Base-by-base conservation (phyloP, 2,329 filamentous ascomycete species). In the Fusarium buharicum region DNA sequence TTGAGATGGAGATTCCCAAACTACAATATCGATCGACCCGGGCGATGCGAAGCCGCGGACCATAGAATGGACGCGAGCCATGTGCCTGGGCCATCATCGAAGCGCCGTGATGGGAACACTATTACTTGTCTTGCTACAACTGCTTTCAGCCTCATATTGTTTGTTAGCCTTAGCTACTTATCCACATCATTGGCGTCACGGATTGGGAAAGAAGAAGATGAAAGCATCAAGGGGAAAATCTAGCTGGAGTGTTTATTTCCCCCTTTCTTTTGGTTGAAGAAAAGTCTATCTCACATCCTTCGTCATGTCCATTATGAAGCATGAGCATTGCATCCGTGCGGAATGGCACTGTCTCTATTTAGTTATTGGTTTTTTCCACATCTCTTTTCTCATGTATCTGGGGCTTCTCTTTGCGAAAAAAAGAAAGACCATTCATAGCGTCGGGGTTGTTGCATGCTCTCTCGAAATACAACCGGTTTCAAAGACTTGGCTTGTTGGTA, bases 1-100 rank as follows among this genome's bases (percentile, higher is more conserved):
- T 77, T 8, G 74, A 76, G 43, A 75, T 75, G 48, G 71, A 71
- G 31, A 52, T 73, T 4, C 78, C 79, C 2, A 77, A 74, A 58
- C 57, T 82, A 51, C 71, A 77, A 36, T 82, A 77, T 61, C 77
- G 76, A 56, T 80, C 79, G 30, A 80, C 79, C 14, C 71, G 78
- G 59, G 66, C 67, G 22, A 76, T 78, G 76, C 72, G 75, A 37
- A 72, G 62, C 45, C 72, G 72, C 48, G 65, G 46, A 59, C 67
- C 65, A 58, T 70, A 70, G 68, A 57, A 55, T 57, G 68, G 68
- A 45, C 59, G 59, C 50, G 64, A 65, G 52, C 47, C 46, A 31
- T 50, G 56, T 49, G 54, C 33, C 52, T 67, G 65, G 67, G 55
- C 64, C 24, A 51, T 70, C 52, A 41, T 61, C 30, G 55, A 55